Conservation (phyloP, 2,329 filamentous ascomycete genomes). For the Pestalotiopsis sp. region DNA sequence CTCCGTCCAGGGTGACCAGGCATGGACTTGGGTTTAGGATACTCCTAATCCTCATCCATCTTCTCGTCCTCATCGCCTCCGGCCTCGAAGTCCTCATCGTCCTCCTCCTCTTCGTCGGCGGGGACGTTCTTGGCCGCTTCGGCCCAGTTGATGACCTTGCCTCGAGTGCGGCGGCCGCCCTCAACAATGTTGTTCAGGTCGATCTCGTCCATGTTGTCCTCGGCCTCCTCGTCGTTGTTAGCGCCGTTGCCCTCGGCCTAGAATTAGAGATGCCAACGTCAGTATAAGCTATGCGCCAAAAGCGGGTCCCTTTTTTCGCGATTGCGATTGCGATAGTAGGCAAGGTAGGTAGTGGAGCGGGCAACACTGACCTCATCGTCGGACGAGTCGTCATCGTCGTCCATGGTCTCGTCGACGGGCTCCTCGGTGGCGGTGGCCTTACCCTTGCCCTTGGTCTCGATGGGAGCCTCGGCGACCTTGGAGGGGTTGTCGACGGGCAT, state of each 20-base stretch:
- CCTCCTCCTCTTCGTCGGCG: constrained; percentile 76
- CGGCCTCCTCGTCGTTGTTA: constrained; percentile 64
- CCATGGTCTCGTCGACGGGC: constrained; percentile 67
- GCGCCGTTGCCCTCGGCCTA: constrained; percentile 8
- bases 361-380: constrained; percentile 64
- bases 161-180: constrained; percentile 82
- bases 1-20: not conserved
- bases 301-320: not conserved
- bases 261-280: not conserved
- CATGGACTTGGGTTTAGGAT: not conserved
- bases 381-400: constrained; percentile 67
- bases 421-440: constrained; percentile 66
- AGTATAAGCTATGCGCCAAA: constrained; percentile 10
- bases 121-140: constrained; percentile 83
- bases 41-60: constrained; percentile 63
- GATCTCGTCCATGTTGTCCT: constrained; percentile 88
- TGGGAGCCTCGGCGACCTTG: constrained; percentile 44
- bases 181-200: constrained; percentile 85
- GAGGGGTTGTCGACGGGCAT: constrained; percentile 48
- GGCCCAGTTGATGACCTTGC: constrained; percentile 89
- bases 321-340: constrained; percentile 10
- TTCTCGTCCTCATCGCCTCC: constrained; percentile 66
- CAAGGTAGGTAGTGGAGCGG: constrained; percentile 9
- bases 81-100: constrained; percentile 68
- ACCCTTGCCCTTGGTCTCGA: constrained; percentile 82